phyloP scores from a whole-genome alignment of 139 green algal genomes.

The Diplosphaera chodatii region DNA sequence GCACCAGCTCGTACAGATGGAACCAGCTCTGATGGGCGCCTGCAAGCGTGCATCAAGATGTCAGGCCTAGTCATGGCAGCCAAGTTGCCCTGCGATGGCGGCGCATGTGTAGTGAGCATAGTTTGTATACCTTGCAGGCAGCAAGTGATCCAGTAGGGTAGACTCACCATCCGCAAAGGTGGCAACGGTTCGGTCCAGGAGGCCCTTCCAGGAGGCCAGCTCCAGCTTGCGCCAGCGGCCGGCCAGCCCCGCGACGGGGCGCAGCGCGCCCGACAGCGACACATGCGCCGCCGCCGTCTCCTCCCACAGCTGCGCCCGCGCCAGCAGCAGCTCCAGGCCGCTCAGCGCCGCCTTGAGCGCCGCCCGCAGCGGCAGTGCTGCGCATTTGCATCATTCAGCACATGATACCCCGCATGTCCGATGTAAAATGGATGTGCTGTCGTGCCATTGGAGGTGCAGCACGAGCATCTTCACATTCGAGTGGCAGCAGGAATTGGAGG shows the following conservation, averaged over 20 bases:
- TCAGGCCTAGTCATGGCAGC: too few species aligned
- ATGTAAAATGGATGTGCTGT: too few species aligned
- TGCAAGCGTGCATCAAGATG: too few species aligned
- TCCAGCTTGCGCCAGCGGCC: conserved; percentile 86
- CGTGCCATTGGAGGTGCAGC: too few species aligned
- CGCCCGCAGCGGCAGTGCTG: conserved; percentile 41
- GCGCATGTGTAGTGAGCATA: too few species aligned
- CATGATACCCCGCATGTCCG: too few species aligned
- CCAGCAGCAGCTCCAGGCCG: conserved; percentile 91
- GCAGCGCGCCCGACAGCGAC: conserved; percentile 63
- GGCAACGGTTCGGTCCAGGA: conserved; percentile 43
- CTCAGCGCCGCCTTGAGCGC: conserved; percentile 83
- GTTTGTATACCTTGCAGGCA: too few species aligned
- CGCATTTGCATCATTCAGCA: too few species aligned
- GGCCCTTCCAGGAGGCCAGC: conserved; percentile 72
- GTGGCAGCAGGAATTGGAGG: too few species aligned
- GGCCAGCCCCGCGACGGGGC: conserved; percentile 54
- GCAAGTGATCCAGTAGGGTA: too few species aligned
- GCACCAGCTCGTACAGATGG: conserved; percentile 77
- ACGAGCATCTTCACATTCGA: too few species aligned
- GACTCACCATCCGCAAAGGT: conserved; percentile 21
- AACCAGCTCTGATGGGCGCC: conserved; percentile 80
- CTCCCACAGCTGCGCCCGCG: conserved; percentile 83
- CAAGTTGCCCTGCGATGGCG: too few species aligned
- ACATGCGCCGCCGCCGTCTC: conserved; percentile 85